A percentile compares a stretch with the other conserved stretches of the same genome.
phyloP scores from a whole-genome alignment of 2,329 filamentous ascomycete genomes.

The Fonsecaea pedrosoi region DNA sequence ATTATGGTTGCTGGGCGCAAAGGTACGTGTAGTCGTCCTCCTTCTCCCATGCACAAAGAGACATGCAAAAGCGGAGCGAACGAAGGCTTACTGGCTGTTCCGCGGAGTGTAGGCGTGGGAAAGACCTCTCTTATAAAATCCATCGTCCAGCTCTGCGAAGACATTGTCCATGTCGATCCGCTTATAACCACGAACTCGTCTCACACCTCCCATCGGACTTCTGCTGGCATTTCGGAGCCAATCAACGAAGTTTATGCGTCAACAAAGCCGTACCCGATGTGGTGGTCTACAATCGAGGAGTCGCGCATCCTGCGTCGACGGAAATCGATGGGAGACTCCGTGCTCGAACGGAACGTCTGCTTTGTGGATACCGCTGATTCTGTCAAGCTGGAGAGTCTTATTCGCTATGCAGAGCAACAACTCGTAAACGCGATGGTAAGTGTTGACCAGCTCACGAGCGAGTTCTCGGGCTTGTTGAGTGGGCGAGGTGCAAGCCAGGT shows the following conservation, averaged over 20 bases:
- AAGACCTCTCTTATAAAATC: conserved; percentile 90
- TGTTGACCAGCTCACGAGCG: conserved; percentile 69
- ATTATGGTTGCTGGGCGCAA: conserved; percentile 82
- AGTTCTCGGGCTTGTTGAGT: conserved; percentile 78
- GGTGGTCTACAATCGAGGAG: conserved; percentile 84
- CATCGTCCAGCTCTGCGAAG: conserved; percentile 82
- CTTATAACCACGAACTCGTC: conserved; percentile 40
- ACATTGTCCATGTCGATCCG: conserved; percentile 92
- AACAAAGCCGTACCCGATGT: conserved; percentile 82
- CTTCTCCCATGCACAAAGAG: not conserved
- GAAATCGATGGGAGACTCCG: conserved; percentile 74
- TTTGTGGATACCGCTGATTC: conserved; percentile 80
- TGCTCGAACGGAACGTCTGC: conserved; percentile 89
- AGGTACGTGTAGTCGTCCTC: conserved; percentile 59
- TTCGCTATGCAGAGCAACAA: conserved; percentile 75
- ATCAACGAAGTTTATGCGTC: conserved; percentile 73
- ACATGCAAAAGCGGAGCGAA: not conserved
- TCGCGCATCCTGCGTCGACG: conserved; percentile 65
- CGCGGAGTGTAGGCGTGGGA: conserved; percentile 67
- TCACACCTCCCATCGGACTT: conserved; percentile 16
- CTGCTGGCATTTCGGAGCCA: conserved; percentile 35
- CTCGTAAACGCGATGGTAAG: conserved; percentile 69
- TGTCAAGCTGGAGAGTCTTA: conserved; percentile 61
- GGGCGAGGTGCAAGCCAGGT: conserved; percentile 83
- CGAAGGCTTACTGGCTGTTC: conserved; percentile 27